Percentiles rank a stretch among this genome's conserved stretches.
Evolutionary conservation across 2,329 filamentous ascomycete genomes (phyloP).

Genomic region (Aphanocladium album): DNA sequence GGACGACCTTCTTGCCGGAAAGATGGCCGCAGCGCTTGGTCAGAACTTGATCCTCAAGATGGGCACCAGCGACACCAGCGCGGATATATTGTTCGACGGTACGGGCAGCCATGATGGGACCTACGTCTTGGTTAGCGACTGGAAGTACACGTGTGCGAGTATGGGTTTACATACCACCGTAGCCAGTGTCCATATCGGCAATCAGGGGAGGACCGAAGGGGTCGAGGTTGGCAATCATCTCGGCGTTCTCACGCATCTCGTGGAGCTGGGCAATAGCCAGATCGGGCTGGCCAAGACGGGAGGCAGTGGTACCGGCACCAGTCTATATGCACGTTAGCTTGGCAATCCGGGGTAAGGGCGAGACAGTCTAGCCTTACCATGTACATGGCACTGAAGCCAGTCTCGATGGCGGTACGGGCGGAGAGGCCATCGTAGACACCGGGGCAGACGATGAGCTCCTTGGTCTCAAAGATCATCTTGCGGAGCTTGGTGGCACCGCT

Average conservation of each 20-base stretch:
- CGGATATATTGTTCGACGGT: slow-evolving; percentile 48
- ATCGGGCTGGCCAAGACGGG: slow-evolving; percentile 57
- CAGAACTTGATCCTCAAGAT: slow-evolving; percentile 60
- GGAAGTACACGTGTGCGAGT: background rate
- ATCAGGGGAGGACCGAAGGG: slow-evolving; percentile 52
- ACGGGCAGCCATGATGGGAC: slow-evolving; percentile 46
- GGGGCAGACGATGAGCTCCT: slow-evolving; percentile 51
- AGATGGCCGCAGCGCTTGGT: slow-evolving; percentile 64
- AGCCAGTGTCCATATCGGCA: slow-evolving; percentile 56
- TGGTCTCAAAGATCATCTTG: slow-evolving; percentile 33
- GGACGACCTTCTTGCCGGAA: slow-evolving; percentile 56
- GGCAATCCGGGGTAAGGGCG: background rate
- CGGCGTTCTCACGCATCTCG: slow-evolving; percentile 59
- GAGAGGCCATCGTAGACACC: slow-evolving; percentile 66
- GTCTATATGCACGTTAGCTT: slow-evolving; percentile 36
- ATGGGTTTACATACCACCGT: slow-evolving; percentile 37
- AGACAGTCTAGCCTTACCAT: slow-evolving; percentile 46
- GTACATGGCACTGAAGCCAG: slow-evolving; percentile 60
- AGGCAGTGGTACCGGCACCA: slow-evolving; percentile 58
- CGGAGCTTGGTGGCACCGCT: slow-evolving; percentile 33
- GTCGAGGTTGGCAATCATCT: slow-evolving; percentile 58
- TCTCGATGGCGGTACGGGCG: slow-evolving; percentile 55
- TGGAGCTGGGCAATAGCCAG: slow-evolving; percentile 57
- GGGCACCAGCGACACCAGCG: slow-evolving; percentile 53
- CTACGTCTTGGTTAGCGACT: slow-evolving; percentile 16